These are phyloP conservation scores for Saturnispora sekii DNA, from an alignment of 805 yeast genomes.

Conservation along the genomic window DNA sequence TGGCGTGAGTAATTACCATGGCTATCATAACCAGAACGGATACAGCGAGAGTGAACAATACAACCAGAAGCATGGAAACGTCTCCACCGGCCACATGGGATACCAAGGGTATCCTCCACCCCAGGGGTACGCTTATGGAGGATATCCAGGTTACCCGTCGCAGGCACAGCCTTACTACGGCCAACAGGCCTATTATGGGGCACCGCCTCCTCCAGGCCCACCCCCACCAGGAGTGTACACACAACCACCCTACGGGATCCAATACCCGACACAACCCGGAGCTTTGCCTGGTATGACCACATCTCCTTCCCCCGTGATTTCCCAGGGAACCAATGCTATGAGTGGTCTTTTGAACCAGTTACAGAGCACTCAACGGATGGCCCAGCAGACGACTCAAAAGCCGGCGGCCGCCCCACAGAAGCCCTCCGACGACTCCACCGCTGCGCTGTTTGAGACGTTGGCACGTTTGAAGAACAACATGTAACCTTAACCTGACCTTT, in stretches of 20 bases:
- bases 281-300: conserved; percentile 7
- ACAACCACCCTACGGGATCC: conserved; percentile 7
- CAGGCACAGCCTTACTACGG: conserved; percentile 4
- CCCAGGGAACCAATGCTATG: conserved; percentile 2
- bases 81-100: not conserved
- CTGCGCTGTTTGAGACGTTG: conserved; percentile 28
- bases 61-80: conserved; percentile 6
- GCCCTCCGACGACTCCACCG: conserved; percentile 20
- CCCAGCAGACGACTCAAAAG: not conserved
- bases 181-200: conserved; percentile 17
- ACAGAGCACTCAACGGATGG: not conserved
- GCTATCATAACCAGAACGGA: conserved; percentile 5
- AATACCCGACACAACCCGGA: conserved; percentile 7
- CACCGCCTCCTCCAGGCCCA: conserved; percentile 7
- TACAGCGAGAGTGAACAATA: conserved; percentile 7
- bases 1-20: conserved; percentile 8
- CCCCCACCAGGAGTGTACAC: conserved; percentile 8
- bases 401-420: not conserved
- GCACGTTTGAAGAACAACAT: conserved; percentile 30
- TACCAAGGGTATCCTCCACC: conserved; percentile 2
- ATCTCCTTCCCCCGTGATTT: not conserved
- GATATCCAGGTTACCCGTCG: not conserved
- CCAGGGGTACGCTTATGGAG: conserved; percentile 2
- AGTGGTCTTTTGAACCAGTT: conserved; percentile 10
- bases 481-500: conserved; percentile 11